These are phyloP conservation scores for Orbilia brochopaga DNA, from an alignment of 2,329 filamentous ascomycete species.

Conservation along the genomic window DNA sequence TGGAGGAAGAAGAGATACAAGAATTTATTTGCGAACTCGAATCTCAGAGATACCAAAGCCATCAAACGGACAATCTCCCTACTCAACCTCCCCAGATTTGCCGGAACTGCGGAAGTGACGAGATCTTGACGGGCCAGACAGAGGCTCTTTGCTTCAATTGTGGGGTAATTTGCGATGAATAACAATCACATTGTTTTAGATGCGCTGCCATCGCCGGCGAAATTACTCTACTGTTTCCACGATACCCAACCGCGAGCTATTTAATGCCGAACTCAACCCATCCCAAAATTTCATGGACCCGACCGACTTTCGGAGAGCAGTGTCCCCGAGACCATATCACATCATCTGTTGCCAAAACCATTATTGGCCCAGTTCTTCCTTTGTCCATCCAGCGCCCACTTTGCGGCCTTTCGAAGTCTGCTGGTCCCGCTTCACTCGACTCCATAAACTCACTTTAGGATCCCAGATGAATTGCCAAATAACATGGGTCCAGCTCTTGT, in stretches of 20 bases:
- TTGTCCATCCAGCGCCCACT: conserved; percentile 61
- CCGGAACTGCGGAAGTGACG: conserved; percentile 35
- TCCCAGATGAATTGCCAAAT: conserved; percentile 97
- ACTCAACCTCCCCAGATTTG: conserved; percentile 5
- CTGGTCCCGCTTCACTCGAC: conserved; percentile 87
- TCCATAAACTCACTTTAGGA: conserved; percentile 84
- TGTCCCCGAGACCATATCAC: background rate
- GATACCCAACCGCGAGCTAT: too few species aligned
- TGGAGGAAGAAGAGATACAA: conserved; percentile 36
- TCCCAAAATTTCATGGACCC: too few species aligned
- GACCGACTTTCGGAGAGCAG: background rate
- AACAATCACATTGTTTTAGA: background rate
- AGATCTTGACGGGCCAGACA: conserved; percentile 22
- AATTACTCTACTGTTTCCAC: background rate
- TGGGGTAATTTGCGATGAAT: conserved; percentile 21
- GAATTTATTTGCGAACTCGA: conserved; percentile 15
- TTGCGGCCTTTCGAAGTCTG: conserved; percentile 65
- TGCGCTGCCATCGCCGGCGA: background rate
- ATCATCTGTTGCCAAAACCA: background rate
- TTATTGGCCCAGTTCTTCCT: conserved; percentile 45
- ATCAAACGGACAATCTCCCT: background rate
- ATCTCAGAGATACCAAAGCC: background rate
- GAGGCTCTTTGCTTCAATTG: conserved; percentile 42
- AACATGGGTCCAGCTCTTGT: conserved; percentile 88
- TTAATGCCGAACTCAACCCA: too few species aligned